Base-by-base conservation (phyloP, 2,329 filamentous ascomycete species). In the Aquanectria penicillioides region DNA sequence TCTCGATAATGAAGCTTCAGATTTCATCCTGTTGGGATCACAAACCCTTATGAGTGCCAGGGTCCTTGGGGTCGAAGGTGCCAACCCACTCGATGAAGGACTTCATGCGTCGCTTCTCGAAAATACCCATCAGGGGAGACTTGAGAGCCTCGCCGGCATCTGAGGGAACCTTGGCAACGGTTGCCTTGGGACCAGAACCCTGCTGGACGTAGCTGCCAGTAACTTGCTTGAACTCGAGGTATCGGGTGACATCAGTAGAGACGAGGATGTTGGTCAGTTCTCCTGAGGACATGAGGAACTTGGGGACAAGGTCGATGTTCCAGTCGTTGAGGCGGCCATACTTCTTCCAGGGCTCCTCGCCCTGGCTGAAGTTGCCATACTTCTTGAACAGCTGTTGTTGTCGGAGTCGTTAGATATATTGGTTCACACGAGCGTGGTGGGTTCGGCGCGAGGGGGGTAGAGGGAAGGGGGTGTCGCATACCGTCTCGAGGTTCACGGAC, bases 301-400 rank as follows among this genome's bases (percentile, higher is more conserved):
- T 99, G 69, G 95, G 94, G 44, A 99, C 94, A 62, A 99, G 86
- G 76, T 99, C 96, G 79, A 99, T 96, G 84, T 97, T 98, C 95
- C 95, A 99, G 86, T 98, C 94, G 81, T 97, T 97, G 76, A 89
- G 84, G 60, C 95, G 91, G 71, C 94, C 94, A 78, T 97, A 98
- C 80, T 97, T 94, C 84, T 96, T 94, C 95, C 95, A 98, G 67
- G 94, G 94, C 83, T 97, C 92, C 74, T 93, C 89, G 69, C 91
- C 92, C 62, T 85, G 76, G 59, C 81, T 77, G 75, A 88, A 92
- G 83, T 95, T 95, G 77, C 92, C 92, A 78, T 97, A 96, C 78
- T 94, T 96, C 83, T 95, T 97, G 87, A 97, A 98, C 71, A 99
- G 91, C 93, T 96, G 61, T 62, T 56, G 18, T 26, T 11, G 46